phyloP scores from a whole-genome alignment of 495 filamentous ascomycete species.

The Talaromyces liani region DNA sequence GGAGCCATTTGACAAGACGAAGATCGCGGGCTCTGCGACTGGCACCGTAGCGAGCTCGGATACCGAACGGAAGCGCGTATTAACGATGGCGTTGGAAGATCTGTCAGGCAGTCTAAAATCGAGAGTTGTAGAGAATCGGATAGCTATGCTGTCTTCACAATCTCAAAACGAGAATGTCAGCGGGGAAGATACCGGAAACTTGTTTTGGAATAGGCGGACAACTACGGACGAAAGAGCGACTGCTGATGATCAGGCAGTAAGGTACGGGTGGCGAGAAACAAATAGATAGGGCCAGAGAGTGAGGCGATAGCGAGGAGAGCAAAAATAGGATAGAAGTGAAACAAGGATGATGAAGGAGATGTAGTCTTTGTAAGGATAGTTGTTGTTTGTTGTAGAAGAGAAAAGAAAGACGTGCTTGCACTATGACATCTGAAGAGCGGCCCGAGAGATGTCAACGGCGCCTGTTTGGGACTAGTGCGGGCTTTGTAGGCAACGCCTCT shows the following conservation, averaged over 20 bases:
- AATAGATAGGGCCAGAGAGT: not conserved
- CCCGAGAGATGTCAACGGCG: constrained; percentile 19
- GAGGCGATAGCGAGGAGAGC: not conserved
- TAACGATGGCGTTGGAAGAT: not conserved
- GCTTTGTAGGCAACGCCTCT: not conserved
- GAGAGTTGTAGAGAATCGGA: not conserved
- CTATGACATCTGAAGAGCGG: constrained; percentile 21
- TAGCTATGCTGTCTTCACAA: not conserved
- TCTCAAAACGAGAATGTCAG: not conserved
- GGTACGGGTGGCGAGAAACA: not conserved
- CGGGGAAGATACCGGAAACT: constrained; percentile 7
- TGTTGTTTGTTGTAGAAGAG: not conserved
- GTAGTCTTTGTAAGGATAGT: not conserved
- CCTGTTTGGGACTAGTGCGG: constrained; percentile 21
- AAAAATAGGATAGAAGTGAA: not conserved
- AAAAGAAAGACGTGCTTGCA: not conserved
- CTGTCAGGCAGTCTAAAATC: not conserved
- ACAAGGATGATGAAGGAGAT: not conserved
- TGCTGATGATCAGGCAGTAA: not conserved
- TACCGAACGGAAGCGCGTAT: constrained; percentile 5
- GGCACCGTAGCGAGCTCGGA: constrained; percentile 4
- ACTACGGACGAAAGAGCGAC: constrained; percentile 1
- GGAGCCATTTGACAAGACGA: constrained; percentile 43
- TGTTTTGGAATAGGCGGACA: constrained; percentile 4
- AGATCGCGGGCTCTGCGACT: not conserved